These are phyloP conservation scores for Podospora bellae-mahoneyi DNA, from an alignment of 495 filamentous ascomycete genomes.

Conservation along the genomic window DNA sequence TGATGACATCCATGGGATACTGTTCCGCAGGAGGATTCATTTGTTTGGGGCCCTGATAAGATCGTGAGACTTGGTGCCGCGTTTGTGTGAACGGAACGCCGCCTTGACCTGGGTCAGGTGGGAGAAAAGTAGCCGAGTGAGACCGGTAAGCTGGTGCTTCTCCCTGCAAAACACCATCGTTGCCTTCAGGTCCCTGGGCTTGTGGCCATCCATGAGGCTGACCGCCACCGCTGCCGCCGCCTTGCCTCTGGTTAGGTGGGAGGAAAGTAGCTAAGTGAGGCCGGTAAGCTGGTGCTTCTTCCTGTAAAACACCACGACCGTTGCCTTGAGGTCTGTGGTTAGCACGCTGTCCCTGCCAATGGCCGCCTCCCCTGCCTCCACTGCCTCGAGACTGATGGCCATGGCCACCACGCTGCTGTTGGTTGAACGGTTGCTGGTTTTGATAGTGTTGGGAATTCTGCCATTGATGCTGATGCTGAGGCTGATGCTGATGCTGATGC, in stretches of 20 bases:
- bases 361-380: slow-evolving; percentile 7
- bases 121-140: slow-evolving; percentile 29
- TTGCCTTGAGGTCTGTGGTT: not conserved
- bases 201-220: not conserved
- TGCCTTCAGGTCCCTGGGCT: slow-evolving; percentile 6
- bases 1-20: not conserved
- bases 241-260: slow-evolving; percentile 18
- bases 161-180: not conserved
- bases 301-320: not conserved
- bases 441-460: too few species aligned
- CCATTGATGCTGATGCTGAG: too few species aligned
- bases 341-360: too few species aligned
- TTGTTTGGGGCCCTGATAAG: slow-evolving; percentile 27
- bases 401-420: slow-evolving; percentile 16
- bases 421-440: slow-evolving; percentile 4
- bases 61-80: slow-evolving; percentile 32
- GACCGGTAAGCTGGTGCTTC: slow-evolving; percentile 18
- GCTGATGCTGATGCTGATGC: slow-evolving; percentile 7
- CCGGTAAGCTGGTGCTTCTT: slow-evolving; percentile 11
- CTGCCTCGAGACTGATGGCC: not conserved
- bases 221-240: not conserved
- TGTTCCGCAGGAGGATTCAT: not conserved
- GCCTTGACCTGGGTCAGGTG: slow-evolving; percentile 18
- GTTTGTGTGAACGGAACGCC: slow-evolving; percentile 1
- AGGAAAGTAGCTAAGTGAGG: slow-evolving; percentile 31